A percentile compares a stretch with the other conserved stretches of the same genome.
Evolutionary conservation across 129 eudicot species (phyloP).

Genomic region (Kitagawia praeruptora): DNA sequence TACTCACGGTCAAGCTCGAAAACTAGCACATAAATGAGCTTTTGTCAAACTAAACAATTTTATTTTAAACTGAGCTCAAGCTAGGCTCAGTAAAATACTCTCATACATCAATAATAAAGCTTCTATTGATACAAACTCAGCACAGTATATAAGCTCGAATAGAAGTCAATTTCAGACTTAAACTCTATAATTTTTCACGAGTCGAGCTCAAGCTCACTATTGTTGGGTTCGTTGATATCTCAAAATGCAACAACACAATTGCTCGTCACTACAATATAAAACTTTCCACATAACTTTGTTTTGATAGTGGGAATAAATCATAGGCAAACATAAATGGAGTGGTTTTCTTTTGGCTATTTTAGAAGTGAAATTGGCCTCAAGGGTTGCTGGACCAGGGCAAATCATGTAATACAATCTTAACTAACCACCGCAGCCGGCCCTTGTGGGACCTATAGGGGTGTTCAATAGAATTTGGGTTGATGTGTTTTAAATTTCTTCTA

Average conservation of each 20-base stretch:
- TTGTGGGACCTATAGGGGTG: not conserved
- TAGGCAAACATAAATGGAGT: not conserved
- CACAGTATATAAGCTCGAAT: not conserved
- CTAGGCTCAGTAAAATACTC: not conserved
- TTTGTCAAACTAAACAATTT: not conserved
- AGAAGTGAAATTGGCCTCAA: not conserved
- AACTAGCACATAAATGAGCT: not conserved
- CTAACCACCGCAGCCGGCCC: not conserved
- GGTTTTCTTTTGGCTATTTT: not conserved
- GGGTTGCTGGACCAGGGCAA: not conserved
- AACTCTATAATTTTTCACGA: not conserved
- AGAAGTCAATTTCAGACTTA: not conserved
- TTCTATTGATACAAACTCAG: not conserved
- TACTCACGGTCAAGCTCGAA: not conserved
- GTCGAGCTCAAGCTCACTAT: not conserved
- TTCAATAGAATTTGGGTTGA: not conserved
- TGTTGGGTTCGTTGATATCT: not conserved
- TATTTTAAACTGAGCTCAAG: not conserved
- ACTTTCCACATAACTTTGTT: not conserved
- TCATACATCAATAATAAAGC: not conserved
- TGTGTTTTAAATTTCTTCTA: conserved; percentile 1
- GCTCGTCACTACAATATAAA: not conserved
- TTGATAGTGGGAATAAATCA: not conserved
- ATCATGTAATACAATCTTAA: not conserved
- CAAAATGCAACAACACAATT: not conserved